phyloP scores from a whole-genome alignment of 306 rosid species.

The Cyamopsis tetragonoloba region DNA sequence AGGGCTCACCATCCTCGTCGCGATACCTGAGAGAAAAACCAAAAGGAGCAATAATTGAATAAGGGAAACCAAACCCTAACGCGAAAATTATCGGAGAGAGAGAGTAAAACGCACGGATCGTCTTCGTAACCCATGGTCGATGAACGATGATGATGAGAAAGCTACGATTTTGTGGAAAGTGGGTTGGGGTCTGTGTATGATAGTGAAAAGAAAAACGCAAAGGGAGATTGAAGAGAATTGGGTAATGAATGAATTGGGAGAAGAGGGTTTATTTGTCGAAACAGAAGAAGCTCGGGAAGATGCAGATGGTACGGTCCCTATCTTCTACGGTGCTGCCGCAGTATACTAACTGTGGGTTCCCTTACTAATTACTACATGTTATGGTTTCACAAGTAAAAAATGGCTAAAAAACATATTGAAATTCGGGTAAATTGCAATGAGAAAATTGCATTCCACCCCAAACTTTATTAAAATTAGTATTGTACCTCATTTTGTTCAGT shows the following conservation, averaged over 20 bases:
- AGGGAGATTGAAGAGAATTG: background rate
- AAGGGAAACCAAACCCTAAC: slow-evolving; percentile 21
- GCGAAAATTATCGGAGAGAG: background rate
- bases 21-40: slow-evolving; percentile 54
- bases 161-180: background rate
- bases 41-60: background rate
- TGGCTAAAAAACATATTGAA: too few relatives aligned
- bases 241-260: too few relatives aligned
- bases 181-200: background rate
- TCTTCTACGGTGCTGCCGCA: background rate
- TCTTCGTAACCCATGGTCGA: slow-evolving; percentile 66
- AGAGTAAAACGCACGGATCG: slow-evolving; percentile 53
- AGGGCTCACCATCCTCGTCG: slow-evolving; percentile 90
- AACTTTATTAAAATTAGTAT: too few relatives aligned
- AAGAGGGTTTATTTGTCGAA: background rate
- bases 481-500: too few relatives aligned
- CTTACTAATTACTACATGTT: too few relatives aligned
- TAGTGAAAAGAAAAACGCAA: background rate
- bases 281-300: background rate
- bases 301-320: background rate
- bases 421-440: too few relatives aligned
- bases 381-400: too few relatives aligned
- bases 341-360: too few relatives aligned
- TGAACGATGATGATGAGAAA: background rate
- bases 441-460: too few relatives aligned